phyloP scores from a whole-genome alignment of 2,329 filamentous ascomycete genomes.

The Aureobasidium lini region DNA sequence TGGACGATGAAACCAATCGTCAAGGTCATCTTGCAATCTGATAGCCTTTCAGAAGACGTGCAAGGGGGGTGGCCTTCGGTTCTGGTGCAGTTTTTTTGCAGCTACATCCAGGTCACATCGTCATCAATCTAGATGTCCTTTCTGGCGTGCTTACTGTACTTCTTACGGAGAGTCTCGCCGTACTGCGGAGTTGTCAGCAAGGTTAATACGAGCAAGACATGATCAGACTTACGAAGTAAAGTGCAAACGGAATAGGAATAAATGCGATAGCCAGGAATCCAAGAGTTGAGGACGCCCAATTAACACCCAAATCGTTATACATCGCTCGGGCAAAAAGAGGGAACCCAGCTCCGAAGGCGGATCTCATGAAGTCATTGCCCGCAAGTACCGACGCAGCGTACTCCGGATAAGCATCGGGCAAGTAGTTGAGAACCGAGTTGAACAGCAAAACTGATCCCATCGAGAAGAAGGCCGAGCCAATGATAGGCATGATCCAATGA shows the following conservation, averaged over 20 bases:
- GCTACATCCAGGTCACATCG: background rate
- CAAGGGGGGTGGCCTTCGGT: too few species aligned
- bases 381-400: slow-evolving; percentile 37
- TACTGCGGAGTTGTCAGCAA: slow-evolving; percentile 21
- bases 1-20: too few species aligned
- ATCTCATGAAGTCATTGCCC: slow-evolving; percentile 38
- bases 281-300: slow-evolving; percentile 29
- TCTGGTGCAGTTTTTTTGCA: too few species aligned
- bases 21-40: too few species aligned
- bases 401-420: slow-evolving; percentile 36
- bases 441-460: slow-evolving; percentile 39
- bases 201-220: background rate
- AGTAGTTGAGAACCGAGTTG: slow-evolving; percentile 40
- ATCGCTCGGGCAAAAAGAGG: slow-evolving; percentile 34
- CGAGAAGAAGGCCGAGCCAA: slow-evolving; percentile 26
- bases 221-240: slow-evolving; percentile 29
- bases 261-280: slow-evolving; percentile 37
- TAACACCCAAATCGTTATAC: slow-evolving; percentile 35
- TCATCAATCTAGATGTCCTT: slow-evolving; percentile 28
- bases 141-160: slow-evolving; percentile 33
- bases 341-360: slow-evolving; percentile 34
- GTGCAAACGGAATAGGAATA: slow-evolving; percentile 39
- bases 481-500: slow-evolving; percentile 36
- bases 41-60: too few species aligned
- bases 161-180: slow-evolving; percentile 33